Evolutionary conservation across 495 filamentous ascomycete genomes (phyloP).

Genomic region (Chaetomium tenue): DNA sequence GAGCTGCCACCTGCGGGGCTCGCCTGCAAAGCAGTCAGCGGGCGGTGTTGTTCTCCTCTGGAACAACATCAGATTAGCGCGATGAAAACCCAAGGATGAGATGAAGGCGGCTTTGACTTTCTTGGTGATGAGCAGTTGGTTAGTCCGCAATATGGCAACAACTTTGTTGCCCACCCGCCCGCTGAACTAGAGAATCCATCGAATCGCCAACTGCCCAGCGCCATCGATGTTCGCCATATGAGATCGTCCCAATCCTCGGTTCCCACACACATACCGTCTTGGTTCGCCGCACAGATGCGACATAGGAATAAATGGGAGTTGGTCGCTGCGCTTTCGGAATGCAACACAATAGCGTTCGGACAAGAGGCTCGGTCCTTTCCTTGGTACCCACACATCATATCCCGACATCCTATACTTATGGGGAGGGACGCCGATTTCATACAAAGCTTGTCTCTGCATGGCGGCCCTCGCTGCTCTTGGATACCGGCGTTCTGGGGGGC

Average conservation of each 20-base stretch:
- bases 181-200: neutral
- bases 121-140: neutral
- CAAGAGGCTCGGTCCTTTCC: too few species aligned
- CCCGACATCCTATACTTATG: neutral
- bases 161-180: neutral
- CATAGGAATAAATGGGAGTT: neutral
- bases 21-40: neutral
- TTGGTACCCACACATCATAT: neutral
- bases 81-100: neutral
- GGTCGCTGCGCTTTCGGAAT: too few species aligned
- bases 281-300: neutral
- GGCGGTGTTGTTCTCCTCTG: neutral
- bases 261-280: neutral
- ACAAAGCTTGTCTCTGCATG: neutral
- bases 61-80: neutral
- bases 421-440: neutral
- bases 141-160: neutral
- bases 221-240: neutral
- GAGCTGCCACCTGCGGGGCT: slow-evolving; percentile 1
- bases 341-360: too few species aligned
- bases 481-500: neutral
- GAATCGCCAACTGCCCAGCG: neutral
- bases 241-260: neutral
- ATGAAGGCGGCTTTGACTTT: neutral
- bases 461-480: neutral